A percentile compares a stretch with the other conserved stretches of the same genome.
Conservation (phyloP, 73 alveolate genomes). For the Paramecium sonneborni region DNA sequence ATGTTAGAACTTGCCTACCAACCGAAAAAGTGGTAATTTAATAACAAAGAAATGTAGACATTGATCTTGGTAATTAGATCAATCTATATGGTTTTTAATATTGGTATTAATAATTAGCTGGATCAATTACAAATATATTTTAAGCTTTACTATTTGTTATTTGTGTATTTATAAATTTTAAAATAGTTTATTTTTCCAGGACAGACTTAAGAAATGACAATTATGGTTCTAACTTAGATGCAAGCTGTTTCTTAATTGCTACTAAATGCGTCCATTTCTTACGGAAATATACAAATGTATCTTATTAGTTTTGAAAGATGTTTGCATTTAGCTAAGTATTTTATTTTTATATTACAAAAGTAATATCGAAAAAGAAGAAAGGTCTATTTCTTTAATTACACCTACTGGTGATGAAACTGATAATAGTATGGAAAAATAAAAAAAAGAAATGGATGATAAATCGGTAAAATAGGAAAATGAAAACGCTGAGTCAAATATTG, state of each 20-base stretch:
- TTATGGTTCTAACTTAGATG: background rate
- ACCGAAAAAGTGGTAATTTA: background rate
- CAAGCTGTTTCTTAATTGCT: background rate
- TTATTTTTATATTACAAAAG: background rate
- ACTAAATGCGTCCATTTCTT: background rate
- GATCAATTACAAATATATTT: background rate
- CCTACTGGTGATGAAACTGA: background rate
- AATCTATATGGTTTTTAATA: background rate
- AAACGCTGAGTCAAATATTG: too few relatives aligned
- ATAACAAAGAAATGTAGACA: background rate
- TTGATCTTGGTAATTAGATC: background rate
- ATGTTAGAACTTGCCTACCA: background rate
- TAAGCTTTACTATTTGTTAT: background rate
- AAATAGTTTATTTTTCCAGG: background rate
- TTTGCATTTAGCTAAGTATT: background rate
- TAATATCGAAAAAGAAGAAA: background rate
- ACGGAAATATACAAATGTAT: background rate
- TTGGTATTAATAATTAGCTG: background rate
- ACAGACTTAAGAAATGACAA: background rate
- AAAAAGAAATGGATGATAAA: too few relatives aligned
- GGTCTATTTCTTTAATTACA: background rate
- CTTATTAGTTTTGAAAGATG: background rate
- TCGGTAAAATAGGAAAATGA: too few relatives aligned
- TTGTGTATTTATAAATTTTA: background rate
- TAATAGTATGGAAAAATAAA: background rate